Evolutionary conservation across 371 early-diverging fungal genomes (phyloP).

Genomic region (Mucor irregularis): DNA sequence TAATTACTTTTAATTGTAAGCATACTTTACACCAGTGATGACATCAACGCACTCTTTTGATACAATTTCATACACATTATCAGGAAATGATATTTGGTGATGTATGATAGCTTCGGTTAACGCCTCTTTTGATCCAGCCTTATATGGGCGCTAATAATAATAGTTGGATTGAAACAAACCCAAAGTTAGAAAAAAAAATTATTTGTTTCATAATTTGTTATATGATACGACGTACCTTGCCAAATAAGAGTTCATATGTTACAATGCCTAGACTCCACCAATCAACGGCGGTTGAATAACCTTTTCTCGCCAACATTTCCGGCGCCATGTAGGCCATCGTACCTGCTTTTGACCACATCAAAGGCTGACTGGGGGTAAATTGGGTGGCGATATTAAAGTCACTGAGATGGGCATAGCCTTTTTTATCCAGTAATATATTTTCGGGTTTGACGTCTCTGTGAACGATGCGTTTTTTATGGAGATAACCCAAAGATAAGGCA

Average conservation of each 20-base stretch:
- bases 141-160: conserved; percentile 68
- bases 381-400: conserved; percentile 85
- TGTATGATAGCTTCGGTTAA: conserved; percentile 61
- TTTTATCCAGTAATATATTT: conserved; percentile 82
- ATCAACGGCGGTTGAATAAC: conserved; percentile 72
- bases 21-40: conserved; percentile 32
- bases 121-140: conserved; percentile 68
- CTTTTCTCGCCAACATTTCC: conserved; percentile 69
- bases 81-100: conserved; percentile 60
- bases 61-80: conserved; percentile 43
- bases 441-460: conserved; percentile 90
- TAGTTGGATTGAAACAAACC: no score
- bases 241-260: conserved; percentile 77
- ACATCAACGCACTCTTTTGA: conserved; percentile 57
- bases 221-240: no score
- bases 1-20: not conserved
- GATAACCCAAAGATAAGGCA: conserved; percentile 67
- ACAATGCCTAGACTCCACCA: conserved; percentile 91
- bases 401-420: conserved; percentile 81
- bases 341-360: conserved; percentile 65
- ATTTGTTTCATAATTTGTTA: not conserved
- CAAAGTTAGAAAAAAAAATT: not conserved
- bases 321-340: conserved; percentile 80
- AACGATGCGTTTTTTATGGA: conserved; percentile 62
- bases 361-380: conserved; percentile 52